Evolutionary conservation across 495 filamentous ascomycete species (phyloP), one percentile per base, ranked within the genome.

Genomic region (Tuber aestivum): DNA sequence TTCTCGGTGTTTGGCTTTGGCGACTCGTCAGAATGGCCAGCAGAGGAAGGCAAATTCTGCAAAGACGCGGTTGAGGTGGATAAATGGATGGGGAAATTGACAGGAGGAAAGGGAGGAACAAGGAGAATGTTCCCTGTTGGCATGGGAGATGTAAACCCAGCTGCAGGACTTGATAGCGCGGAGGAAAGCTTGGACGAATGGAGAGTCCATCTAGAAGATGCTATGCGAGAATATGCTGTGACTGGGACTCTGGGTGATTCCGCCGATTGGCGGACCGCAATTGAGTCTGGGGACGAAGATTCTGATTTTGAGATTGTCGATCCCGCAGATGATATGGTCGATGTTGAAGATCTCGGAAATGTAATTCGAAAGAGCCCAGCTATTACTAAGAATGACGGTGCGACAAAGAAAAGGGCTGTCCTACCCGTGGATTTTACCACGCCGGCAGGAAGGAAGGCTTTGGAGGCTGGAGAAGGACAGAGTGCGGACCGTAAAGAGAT

Each of bases 1-100:
- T 98, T 96, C 81, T 92, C 92, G 0, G 95, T 98, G 3, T 97
- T 97, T 86, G 95, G 95, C 0, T 91, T 97, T 79, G 95, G 95
- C 32, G 95, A 98, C 82, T 89, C 88, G 74, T 92, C 94, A 82
- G 93, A 91, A 69, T 98, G 95, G 95, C 92, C 93, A 3, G 93
- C 91, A 0, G 93, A 94, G 80, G 90, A 92, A 74, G 93, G 96
- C 78, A 95, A 94, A 0, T 98, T 93, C 84, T 97, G 95, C 82
- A 92, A 91, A 42, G 94, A 98, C 82, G 95, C 94, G 0, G 91
- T 90, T 80, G 90, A 95, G 73, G 86, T 95, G 1, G 95, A 98
- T 80, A 94, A 91, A 81, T 98, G 95, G 95, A 92, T 98, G 90
- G 94, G 95, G 45, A 95, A 91, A 80, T 86, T 98, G 74, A 97